Evolutionary conservation across 75 land plant genomes (phyloP).

Genomic region (Cupressus sempervirens): DNA sequence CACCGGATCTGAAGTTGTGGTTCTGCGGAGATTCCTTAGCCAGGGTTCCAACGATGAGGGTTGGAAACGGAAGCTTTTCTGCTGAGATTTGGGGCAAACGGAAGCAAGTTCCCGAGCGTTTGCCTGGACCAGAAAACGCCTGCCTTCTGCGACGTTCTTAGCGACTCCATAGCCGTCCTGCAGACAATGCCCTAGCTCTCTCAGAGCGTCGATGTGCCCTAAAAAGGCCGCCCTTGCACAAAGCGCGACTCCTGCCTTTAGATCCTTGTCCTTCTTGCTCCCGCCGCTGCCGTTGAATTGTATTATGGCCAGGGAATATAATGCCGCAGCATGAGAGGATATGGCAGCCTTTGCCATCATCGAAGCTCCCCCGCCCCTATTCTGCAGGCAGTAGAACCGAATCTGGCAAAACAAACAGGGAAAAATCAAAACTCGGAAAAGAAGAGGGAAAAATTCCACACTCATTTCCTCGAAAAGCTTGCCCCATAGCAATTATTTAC

Average conservation of each 20-base stretch:
- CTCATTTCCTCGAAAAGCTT: background rate
- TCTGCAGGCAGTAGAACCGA: constrained; percentile 62
- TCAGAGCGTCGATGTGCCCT: constrained; percentile 80
- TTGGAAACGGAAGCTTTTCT: background rate
- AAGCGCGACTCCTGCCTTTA: constrained; percentile 80
- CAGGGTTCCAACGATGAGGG: background rate
- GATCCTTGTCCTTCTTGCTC: constrained; percentile 76
- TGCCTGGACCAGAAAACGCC: constrained; percentile 61
- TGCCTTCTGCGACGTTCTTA: constrained; percentile 40
- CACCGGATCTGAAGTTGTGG: background rate
- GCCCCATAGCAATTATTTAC: background rate
- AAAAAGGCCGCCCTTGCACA: constrained; percentile 76
- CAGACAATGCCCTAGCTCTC: constrained; percentile 88
- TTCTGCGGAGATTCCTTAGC: background rate
- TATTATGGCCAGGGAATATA: constrained; percentile 77
- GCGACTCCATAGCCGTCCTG: constrained; percentile 79
- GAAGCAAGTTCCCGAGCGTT: constrained; percentile 56
- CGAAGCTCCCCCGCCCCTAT: constrained; percentile 54
- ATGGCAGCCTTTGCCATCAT: constrained; percentile 86
- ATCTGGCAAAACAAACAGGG: constrained; percentile 31
- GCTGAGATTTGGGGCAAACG: constrained; percentile 17
- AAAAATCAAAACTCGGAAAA: background rate
- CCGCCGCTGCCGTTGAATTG: constrained; percentile 98
- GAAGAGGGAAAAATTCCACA: background rate
- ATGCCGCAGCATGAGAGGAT: constrained; percentile 68